phyloP scores from a whole-genome alignment of 2,329 filamentous ascomycete genomes.

The Seiridium cupressi region DNA sequence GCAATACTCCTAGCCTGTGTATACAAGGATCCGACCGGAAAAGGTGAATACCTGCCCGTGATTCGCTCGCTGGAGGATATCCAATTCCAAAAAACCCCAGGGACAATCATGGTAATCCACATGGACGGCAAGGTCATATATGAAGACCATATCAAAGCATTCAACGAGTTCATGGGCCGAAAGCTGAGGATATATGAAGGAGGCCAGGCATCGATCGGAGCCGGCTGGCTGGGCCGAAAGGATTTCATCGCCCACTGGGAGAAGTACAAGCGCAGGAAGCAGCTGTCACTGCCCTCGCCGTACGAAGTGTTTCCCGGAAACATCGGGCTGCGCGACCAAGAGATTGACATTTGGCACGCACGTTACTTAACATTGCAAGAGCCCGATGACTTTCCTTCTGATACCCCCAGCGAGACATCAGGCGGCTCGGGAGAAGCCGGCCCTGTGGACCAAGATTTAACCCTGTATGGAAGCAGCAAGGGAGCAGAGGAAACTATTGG shows the following conservation, averaged over 20 bases:
- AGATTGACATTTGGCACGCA: neutral
- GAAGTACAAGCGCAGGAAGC: neutral
- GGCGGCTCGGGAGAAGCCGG: too few relatives aligned
- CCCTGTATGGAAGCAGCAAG: too few relatives aligned
- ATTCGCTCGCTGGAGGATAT: neutral
- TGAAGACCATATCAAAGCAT: neutral
- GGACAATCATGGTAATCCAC: neutral
- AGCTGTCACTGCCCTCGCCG: neutral
- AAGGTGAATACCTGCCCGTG: neutral
- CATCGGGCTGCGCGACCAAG: neutral
- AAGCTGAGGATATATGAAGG: neutral
- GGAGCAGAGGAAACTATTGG: too few relatives aligned
- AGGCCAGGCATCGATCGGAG: too few relatives aligned
- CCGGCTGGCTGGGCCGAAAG: too few relatives aligned
- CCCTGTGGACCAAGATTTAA: too few relatives aligned
- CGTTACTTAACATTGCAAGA: neutral
- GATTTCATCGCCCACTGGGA: neutral
- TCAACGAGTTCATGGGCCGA: neutral
- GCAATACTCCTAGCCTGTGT: neutral
- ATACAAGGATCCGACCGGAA: neutral
- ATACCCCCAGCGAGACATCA: too few relatives aligned
- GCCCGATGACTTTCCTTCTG: too few relatives aligned
- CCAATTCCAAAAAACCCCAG: neutral
- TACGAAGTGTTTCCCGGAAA: neutral
- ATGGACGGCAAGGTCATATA: neutral